A percentile compares a stretch with the other conserved stretches of the same genome.
Conservation (phyloP, 345 rosid species). For the Camelina laxa region DNA sequence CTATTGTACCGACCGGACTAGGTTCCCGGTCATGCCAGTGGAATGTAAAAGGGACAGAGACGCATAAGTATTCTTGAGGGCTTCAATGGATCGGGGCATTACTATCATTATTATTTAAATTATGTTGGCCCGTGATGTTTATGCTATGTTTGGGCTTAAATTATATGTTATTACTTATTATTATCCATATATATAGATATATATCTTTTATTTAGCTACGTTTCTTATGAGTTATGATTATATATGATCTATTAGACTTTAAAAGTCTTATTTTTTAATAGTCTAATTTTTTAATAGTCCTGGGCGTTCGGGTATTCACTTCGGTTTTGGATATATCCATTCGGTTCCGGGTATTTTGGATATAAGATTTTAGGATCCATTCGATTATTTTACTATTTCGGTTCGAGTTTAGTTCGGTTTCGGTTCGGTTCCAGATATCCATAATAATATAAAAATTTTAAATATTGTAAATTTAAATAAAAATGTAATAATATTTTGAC, state of each 20-base stretch:
- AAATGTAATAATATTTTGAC: too few relatives aligned
- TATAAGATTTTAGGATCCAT: too few relatives aligned
- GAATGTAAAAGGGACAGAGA: conserved; percentile 77
- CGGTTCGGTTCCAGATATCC: too few relatives aligned
- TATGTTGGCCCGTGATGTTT: conserved; percentile 30
- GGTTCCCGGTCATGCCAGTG: conserved; percentile 58
- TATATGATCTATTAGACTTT: background rate
- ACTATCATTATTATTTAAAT: conserved; percentile 2
- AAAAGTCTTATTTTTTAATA: background rate
- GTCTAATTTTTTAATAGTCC: too few relatives aligned
- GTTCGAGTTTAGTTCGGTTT: too few relatives aligned
- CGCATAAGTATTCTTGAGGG: conserved; percentile 32
- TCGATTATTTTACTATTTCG: too few relatives aligned
- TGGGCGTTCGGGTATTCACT: too few relatives aligned
- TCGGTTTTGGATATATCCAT: too few relatives aligned
- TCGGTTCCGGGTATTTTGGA: too few relatives aligned
- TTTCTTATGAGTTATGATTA: background rate
- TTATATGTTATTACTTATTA: conserved; percentile 8
- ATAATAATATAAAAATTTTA: too few relatives aligned
- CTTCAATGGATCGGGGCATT: conserved; percentile 13
- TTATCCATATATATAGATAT: conserved; percentile 17
- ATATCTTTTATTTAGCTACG: conserved; percentile 22
- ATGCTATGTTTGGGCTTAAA: conserved; percentile 16
- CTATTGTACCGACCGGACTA: conserved; percentile 63
- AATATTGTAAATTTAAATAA: too few relatives aligned